A percentile compares a stretch with the other conserved stretches of the same genome.
Conservation (phyloP, 1,139 yeast species). For the Scheffersomyces stambukii region DNA sequence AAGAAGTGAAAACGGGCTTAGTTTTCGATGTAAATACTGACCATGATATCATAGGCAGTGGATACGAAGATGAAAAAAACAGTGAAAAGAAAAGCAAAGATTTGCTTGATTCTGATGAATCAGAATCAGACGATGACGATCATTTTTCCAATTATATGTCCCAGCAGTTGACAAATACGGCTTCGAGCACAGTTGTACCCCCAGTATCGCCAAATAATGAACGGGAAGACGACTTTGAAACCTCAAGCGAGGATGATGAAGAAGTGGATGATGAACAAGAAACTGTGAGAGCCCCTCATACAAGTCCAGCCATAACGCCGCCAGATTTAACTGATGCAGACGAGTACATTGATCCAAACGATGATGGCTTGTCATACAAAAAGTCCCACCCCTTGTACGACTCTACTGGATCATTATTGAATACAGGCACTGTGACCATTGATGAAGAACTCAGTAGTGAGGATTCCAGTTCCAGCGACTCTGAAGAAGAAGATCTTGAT, state of each 20-base stretch:
- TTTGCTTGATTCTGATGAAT: conserved; percentile 20
- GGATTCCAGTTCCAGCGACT: conserved; percentile 24
- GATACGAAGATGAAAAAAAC: conserved; percentile 19
- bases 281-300: conserved; percentile 3
- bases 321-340: conserved; percentile 36
- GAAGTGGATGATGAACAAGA: conserved; percentile 10
- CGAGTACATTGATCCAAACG: conserved; percentile 76
- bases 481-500: conserved; percentile 28
- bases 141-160: conserved; percentile 78
- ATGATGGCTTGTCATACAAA: conserved; percentile 73
- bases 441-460: conserved; percentile 27
- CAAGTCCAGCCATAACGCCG: no score
- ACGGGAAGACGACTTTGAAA: conserved; percentile 16
- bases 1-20: conserved; percentile 34
- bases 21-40: conserved; percentile 33
- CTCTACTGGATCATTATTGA: conserved; percentile 31
- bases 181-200: no score
- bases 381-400: conserved; percentile 61
- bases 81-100: conserved; percentile 11
- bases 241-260: conserved; percentile 18
- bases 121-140: conserved; percentile 30
- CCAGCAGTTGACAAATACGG: conserved; percentile 64
- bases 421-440: conserved; percentile 12
- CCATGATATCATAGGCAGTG: no score
- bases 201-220: conserved; percentile 30